A percentile compares a stretch with the other conserved stretches of the same genome.
Conservation (phyloP, 345 rosid species). For the Raphanus raphanistrum region DNA sequence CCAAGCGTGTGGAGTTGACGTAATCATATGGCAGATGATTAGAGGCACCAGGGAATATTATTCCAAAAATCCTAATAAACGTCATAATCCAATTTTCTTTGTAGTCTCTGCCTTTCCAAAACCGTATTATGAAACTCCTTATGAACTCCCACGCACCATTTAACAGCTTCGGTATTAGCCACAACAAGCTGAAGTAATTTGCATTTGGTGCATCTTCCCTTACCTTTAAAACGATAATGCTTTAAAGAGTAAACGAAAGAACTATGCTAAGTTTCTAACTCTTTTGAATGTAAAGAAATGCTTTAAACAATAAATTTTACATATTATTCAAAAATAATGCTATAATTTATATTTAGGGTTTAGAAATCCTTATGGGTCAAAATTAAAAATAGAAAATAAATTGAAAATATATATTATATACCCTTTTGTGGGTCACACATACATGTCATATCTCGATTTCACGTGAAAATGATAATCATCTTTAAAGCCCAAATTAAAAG, state of each 20-base stretch:
- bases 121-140: slow-evolving; percentile 42
- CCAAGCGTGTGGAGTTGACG: slow-evolving; percentile 43
- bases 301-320: too few species aligned
- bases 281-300: neutral
- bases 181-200: slow-evolving; percentile 37
- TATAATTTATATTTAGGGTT: neutral
- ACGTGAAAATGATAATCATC: neutral
- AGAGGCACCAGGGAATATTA: slow-evolving; percentile 41
- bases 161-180: slow-evolving; percentile 30
- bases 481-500: neutral
- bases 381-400: neutral
- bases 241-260: neutral
- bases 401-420: neutral
- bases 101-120: slow-evolving; percentile 42
- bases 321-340: too few species aligned
- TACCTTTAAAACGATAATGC: neutral
- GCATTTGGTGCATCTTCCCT: slow-evolving; percentile 39
- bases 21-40: slow-evolving; percentile 47
- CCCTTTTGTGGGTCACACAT: neutral
- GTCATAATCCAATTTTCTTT: slow-evolving; percentile 43
- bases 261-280: neutral
- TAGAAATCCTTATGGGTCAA: neutral
- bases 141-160: slow-evolving; percentile 50
- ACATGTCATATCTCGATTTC: neutral
- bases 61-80: slow-evolving; percentile 33